A percentile compares a stretch with the other conserved stretches of the same genome.
Evolutionary conservation across 169 alveolate species (phyloP).

Genomic region (Cryptosporidium xiaoi): DNA sequence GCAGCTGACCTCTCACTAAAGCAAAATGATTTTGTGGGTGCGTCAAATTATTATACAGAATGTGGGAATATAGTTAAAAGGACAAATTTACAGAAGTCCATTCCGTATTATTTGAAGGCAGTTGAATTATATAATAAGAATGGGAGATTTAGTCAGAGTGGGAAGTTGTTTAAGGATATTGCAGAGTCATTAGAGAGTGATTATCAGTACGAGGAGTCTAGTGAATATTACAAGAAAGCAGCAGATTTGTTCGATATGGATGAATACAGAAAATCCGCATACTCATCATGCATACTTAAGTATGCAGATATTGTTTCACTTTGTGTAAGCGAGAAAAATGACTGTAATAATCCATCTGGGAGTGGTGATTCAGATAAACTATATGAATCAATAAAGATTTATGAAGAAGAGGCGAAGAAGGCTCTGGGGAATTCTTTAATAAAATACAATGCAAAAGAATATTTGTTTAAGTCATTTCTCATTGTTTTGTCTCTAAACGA

Average conservation of each 20-base stretch:
- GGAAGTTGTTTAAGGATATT: conserved; percentile 76
- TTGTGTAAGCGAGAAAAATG: conserved; percentile 6
- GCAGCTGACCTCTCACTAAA: conserved; percentile 66
- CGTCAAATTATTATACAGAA: conserved; percentile 66
- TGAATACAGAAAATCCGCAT: conserved; percentile 81
- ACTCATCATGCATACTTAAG: conserved; percentile 78
- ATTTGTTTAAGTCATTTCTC: conserved; percentile 80
- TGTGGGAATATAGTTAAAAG: conserved; percentile 65
- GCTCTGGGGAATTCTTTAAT: conserved; percentile 77
- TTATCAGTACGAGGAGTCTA: conserved; percentile 76
- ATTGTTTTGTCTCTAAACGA: conserved; percentile 60
- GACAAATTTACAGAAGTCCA: conserved; percentile 18
- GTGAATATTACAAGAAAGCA: conserved; percentile 78
- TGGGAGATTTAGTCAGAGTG: conserved; percentile 82
- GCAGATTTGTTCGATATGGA: conserved; percentile 83
- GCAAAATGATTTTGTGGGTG: conserved; percentile 42
- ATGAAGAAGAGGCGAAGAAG: conserved; percentile 80
- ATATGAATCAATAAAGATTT: conserved; percentile 71
- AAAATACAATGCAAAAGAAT: conserved; percentile 81
- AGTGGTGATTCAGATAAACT: conserved; percentile 27
- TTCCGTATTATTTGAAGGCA: conserved; percentile 77
- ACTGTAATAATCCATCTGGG: conserved; percentile 54
- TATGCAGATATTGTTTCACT: conserved; percentile 80
- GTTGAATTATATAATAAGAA: conserved; percentile 77
- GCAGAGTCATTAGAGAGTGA: conserved; percentile 79